A percentile compares a stretch with the other conserved stretches of the same genome.
Evolutionary conservation across 176 grass and related monocot genomes (phyloP).

Genomic region (Zea luxurians): DNA sequence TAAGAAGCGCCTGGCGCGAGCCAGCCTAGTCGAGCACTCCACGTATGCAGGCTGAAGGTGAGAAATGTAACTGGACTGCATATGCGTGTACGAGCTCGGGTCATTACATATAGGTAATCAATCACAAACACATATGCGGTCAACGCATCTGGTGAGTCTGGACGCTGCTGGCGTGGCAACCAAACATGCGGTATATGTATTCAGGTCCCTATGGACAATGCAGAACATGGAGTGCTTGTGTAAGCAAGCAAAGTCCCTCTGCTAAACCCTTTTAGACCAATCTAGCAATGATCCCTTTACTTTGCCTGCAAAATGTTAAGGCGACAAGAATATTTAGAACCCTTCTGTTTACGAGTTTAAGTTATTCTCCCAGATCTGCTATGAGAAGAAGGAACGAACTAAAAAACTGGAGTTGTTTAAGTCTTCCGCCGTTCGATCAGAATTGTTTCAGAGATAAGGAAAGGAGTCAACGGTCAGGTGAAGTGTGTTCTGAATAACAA

Average conservation of each 20-base stretch:
- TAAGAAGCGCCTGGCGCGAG: too few species aligned
- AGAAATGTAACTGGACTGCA: too few species aligned
- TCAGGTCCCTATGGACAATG: slow-evolving; percentile 41
- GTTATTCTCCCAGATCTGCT: background rate
- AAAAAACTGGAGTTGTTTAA: background rate
- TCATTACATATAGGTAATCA: too few species aligned
- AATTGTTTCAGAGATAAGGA: background rate
- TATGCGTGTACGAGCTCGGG: too few species aligned
- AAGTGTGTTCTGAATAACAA: background rate
- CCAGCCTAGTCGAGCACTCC: too few species aligned
- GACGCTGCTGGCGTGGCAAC: too few species aligned
- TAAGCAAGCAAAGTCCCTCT: slow-evolving; percentile 41
- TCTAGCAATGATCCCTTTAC: background rate
- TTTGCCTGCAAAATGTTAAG: slow-evolving; percentile 19
- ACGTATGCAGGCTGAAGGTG: too few species aligned
- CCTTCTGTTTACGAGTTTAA: background rate
- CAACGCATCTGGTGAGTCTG: too few species aligned
- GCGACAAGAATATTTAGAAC: background rate
- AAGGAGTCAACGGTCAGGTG: background rate
- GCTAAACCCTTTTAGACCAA: slow-evolving; percentile 34
- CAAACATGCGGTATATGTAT: too few species aligned
- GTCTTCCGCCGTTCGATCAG: background rate
- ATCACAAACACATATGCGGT: too few species aligned
- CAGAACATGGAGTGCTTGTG: slow-evolving; percentile 33
- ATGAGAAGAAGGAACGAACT: background rate